A percentile compares a stretch with the other conserved stretches of the same genome.
Evolutionary conservation across 768 basidiomycete genomes (phyloP).

Genomic region (Crepidotus variabilis): DNA sequence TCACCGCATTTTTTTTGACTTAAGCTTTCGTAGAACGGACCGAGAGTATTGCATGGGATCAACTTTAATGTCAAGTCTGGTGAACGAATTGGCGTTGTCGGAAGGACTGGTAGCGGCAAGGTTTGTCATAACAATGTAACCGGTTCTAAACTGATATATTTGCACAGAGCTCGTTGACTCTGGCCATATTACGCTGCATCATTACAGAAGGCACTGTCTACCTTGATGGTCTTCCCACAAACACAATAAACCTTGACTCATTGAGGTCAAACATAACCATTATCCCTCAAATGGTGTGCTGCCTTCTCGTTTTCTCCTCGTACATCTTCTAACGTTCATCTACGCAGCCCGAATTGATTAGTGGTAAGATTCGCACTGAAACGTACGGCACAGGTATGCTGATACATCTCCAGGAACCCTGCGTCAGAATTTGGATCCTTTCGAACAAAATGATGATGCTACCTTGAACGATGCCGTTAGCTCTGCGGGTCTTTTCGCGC

Average conservation of each 20-base stretch:
- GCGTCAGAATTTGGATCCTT: conserved; percentile 65
- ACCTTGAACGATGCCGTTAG: conserved; percentile 35
- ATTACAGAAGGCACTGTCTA: conserved; percentile 52
- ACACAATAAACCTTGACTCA: conserved; percentile 50
- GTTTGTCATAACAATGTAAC: conserved; percentile 21
- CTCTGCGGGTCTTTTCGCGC: conserved; percentile 36
- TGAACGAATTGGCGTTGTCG: conserved; percentile 54
- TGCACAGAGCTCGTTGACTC: conserved; percentile 47
- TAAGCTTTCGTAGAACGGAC: conserved; percentile 27
- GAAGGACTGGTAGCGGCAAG: conserved; percentile 45
- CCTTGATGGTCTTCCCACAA: conserved; percentile 51
- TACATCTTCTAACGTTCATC: background rate
- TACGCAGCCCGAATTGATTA: conserved; percentile 10
- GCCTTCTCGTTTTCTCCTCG: background rate
- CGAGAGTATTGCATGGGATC: conserved; percentile 51
- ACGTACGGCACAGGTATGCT: background rate
- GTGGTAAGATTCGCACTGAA: background rate
- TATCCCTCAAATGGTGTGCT: conserved; percentile 37
- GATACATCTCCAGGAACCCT: conserved; percentile 38
- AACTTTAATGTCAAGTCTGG: conserved; percentile 49
- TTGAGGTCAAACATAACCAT: conserved; percentile 59
- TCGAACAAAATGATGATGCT: conserved; percentile 52
- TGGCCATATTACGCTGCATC: conserved; percentile 57
- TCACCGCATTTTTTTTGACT: background rate
- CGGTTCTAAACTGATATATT: background rate